Evolutionary conservation across 345 rosid species (phyloP).

Genomic region (Aquilaria yunnanensis): DNA sequence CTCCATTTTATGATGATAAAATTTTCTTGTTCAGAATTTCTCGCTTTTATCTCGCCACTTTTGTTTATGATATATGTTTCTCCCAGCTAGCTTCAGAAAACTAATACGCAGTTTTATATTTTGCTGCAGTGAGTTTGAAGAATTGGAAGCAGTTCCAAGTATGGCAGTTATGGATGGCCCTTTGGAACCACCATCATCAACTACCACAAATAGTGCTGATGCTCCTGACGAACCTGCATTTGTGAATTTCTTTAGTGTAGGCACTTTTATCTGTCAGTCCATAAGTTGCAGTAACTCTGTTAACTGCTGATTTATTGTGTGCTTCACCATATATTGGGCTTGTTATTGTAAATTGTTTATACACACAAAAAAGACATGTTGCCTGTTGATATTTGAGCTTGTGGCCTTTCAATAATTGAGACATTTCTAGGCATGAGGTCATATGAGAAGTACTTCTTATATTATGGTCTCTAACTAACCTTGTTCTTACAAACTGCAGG

Average conservation of each 20-base stretch:
- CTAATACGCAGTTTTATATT: not conserved
- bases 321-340: too few relatives aligned
- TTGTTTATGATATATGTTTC: not conserved
- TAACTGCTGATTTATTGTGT: too few relatives aligned
- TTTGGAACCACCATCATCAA: conserved; percentile 66
- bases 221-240: conserved; percentile 77
- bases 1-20: too few relatives aligned
- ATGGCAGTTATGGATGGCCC: conserved; percentile 93
- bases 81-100: not conserved
- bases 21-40: too few relatives aligned
- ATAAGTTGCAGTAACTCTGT: too few relatives aligned
- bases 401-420: too few relatives aligned
- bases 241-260: conserved; percentile 83
- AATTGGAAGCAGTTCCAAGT: conserved; percentile 82
- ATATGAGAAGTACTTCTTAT: too few relatives aligned
- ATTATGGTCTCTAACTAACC: not conserved
- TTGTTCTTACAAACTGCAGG: conserved; percentile 43
- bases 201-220: conserved; percentile 32
- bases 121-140: conserved; percentile 81
- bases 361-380: too few relatives aligned
- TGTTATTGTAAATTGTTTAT: too few relatives aligned
- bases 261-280: conserved; percentile 14
- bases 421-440: too few relatives aligned
- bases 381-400: too few relatives aligned
- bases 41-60: not conserved